Evolutionary conservation across 2,329 filamentous ascomycete genomes (phyloP).

Genomic region (Thelonectria blattea): DNA sequence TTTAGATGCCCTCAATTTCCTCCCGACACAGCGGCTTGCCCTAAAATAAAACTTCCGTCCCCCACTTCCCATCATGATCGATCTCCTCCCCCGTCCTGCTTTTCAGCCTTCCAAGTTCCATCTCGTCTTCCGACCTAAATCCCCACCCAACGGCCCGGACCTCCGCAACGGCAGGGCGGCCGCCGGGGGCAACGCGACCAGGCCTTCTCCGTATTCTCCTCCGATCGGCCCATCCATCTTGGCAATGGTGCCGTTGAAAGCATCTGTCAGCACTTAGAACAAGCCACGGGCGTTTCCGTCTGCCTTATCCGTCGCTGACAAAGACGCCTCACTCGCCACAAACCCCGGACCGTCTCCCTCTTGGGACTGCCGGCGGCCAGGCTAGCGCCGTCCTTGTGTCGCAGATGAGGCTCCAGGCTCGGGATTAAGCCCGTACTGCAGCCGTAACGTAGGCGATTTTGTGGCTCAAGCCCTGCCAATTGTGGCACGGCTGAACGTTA

Average conservation of each 20-base stretch:
- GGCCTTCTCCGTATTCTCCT: conserved; percentile 19
- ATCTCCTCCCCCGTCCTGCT: conserved; percentile 13
- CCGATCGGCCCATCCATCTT: conserved; percentile 12
- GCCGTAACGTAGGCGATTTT: conserved; percentile 32
- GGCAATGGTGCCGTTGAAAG: conserved; percentile 12
- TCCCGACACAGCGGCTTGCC: conserved; percentile 18
- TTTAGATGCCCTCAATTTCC: conserved; percentile 2
- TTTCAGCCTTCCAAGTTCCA: conserved; percentile 1
- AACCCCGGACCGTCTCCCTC: conserved; percentile 8
- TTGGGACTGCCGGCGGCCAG: conserved; percentile 12
- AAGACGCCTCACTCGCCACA: conserved; percentile 17
- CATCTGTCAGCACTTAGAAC: conserved; percentile 21
- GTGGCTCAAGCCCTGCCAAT: conserved; percentile 18
- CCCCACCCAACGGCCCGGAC: conserved; percentile 29
- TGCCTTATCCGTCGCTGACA: conserved; percentile 18
- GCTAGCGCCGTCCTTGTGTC: conserved; percentile 20
- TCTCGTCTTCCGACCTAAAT: conserved; percentile 29
- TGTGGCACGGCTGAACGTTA: conserved; percentile 27
- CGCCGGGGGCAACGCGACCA: conserved; percentile 27
- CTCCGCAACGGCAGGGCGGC: conserved; percentile 28
- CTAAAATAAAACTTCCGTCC: conserved; percentile 34
- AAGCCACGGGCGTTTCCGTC: conserved; percentile 11
- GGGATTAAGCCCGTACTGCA: conserved; percentile 24
- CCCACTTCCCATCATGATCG: conserved; percentile 27
- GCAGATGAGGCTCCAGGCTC: conserved; percentile 26